Evolutionary conservation across 768 basidiomycete genomes (phyloP).

Genomic region (Collybia nuda): DNA sequence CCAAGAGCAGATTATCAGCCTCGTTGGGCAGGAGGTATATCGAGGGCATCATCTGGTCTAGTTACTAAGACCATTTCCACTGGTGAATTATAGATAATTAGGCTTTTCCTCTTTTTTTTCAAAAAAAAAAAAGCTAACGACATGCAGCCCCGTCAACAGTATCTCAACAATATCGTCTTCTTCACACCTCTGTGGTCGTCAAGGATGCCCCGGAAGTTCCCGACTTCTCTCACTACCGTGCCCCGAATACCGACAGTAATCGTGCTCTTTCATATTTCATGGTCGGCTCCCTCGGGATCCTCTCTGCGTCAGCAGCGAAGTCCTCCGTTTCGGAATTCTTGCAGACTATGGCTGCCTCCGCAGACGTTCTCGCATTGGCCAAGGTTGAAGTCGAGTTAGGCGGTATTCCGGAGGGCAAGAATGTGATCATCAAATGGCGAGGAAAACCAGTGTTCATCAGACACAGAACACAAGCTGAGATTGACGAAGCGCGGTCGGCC

Average conservation of each 20-base stretch:
- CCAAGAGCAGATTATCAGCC: conserved; percentile 65
- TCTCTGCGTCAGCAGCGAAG: conserved; percentile 94
- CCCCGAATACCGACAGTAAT: conserved; percentile 61
- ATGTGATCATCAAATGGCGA: conserved; percentile 97
- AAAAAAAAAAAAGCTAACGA: no score
- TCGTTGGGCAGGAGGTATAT: conserved; percentile 61
- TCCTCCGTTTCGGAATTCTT: conserved; percentile 93
- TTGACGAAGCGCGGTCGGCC: conserved; percentile 83
- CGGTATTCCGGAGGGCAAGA: conserved; percentile 95
- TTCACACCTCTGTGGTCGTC: conserved; percentile 73
- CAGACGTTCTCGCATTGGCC: conserved; percentile 96
- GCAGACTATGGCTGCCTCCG: conserved; percentile 94
- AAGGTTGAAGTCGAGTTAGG: conserved; percentile 95
- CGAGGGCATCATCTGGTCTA: conserved; percentile 50
- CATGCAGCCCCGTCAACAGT: conserved; percentile 54
- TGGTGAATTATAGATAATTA: conserved; percentile 41
- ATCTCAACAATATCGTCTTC: conserved; percentile 62
- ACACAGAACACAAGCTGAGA: conserved; percentile 89
- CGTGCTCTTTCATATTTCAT: conserved; percentile 86
- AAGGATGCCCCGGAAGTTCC: conserved; percentile 83
- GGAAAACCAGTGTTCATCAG: conserved; percentile 99
- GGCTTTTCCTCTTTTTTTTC: background rate
- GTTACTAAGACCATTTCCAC: conserved; percentile 63
- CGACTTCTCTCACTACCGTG: conserved; percentile 82
- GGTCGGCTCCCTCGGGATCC: conserved; percentile 88